A percentile compares a stretch with the other conserved stretches of the same genome.
Evolutionary conservation across 345 rosid species (phyloP).

Genomic region (sweet orange (Citrus sinensis)): DNA sequence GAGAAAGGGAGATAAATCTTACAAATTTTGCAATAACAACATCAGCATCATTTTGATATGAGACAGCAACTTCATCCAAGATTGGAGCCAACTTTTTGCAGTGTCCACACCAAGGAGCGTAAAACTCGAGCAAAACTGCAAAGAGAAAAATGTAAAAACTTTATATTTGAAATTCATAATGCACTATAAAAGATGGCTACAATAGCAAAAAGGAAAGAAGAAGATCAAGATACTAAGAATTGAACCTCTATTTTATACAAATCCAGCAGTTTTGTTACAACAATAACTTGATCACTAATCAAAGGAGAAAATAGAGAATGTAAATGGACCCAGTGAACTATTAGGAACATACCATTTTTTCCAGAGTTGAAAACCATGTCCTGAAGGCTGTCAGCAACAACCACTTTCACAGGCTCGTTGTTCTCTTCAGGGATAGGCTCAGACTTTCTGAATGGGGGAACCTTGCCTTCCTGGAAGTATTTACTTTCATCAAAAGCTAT

Average conservation of each 20-base stretch:
- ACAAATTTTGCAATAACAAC: conserved; percentile 81
- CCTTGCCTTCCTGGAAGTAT: conserved; percentile 77
- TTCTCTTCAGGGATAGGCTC: conserved; percentile 89
- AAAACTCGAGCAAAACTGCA: conserved; percentile 89
- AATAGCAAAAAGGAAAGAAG: neutral
- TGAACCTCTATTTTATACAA: neutral
- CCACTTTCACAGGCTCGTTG: conserved; percentile 84
- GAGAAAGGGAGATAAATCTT: conserved; percentile 23
- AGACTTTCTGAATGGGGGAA: conserved; percentile 58
- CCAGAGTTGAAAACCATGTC: conserved; percentile 74
- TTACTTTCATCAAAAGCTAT: conserved; percentile 3
- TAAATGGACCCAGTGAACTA: neutral
- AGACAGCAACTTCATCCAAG: conserved; percentile 86
- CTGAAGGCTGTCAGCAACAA: conserved; percentile 84
- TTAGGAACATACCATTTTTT: conserved; percentile 59
- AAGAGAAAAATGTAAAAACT: neutral
- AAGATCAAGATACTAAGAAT: neutral
- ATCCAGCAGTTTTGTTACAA: neutral
- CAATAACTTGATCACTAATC: neutral
- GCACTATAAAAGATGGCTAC: neutral
- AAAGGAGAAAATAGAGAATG: no score
- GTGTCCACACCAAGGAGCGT: conserved; percentile 99
- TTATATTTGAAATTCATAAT: neutral
- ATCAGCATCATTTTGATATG: conserved; percentile 54
- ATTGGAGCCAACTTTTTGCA: conserved; percentile 90